Evolutionary conservation across 805 yeast species (phyloP).

Genomic region (Candida railenensis): DNA sequence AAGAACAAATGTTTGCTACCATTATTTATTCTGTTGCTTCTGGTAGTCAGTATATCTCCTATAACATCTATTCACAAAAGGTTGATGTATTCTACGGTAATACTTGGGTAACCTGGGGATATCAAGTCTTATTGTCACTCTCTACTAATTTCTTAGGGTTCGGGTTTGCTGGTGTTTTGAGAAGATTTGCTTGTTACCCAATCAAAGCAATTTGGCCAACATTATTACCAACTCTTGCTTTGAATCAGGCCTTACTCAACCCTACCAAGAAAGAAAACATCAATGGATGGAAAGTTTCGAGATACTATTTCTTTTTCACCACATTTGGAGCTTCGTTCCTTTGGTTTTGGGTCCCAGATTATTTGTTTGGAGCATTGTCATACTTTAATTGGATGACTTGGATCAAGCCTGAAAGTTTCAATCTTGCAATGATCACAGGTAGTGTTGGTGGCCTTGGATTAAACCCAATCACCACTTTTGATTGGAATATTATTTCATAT

Average conservation of each 20-base stretch:
- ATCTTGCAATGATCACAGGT: constrained; percentile 18
- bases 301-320: constrained; percentile 19
- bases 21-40: constrained; percentile 35
- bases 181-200: constrained; percentile 5
- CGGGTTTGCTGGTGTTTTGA: constrained; percentile 30
- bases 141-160: constrained; percentile 27
- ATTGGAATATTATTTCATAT: constrained; percentile 43
- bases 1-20: constrained; percentile 68
- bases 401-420: constrained; percentile 16
- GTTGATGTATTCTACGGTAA: constrained; percentile 18
- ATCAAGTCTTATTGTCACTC: constrained; percentile 20
- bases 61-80: constrained; percentile 9
- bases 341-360: constrained; percentile 20
- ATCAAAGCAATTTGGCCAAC: constrained; percentile 12
- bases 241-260: constrained; percentile 24
- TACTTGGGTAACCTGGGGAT: constrained; percentile 19
- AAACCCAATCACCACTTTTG: constrained; percentile 49
- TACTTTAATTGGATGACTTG: constrained; percentile 21
- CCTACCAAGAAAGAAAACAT: constrained; percentile 25
- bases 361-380: constrained; percentile 17
- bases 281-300: constrained; percentile 33
- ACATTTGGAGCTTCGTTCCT: constrained; percentile 13
- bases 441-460: constrained; percentile 17
- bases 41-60: constrained; percentile 27
- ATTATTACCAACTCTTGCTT: constrained; percentile 13